Base-by-base conservation (phyloP, 768 basidiomycete species). In the Postia placenta region DNA sequence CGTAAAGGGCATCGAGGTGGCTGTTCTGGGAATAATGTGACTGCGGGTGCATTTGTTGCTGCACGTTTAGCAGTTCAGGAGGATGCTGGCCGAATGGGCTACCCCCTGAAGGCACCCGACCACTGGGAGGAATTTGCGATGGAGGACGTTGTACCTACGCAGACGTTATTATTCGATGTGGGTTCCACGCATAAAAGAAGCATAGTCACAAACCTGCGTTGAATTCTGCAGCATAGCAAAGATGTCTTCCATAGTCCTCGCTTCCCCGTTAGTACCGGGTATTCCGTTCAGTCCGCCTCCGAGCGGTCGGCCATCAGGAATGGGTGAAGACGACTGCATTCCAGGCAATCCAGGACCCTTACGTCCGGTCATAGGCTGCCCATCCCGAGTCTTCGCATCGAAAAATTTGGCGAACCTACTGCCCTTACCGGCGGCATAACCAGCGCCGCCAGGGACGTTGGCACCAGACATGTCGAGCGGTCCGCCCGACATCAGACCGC, bases 371-470 rank as follows among this genome's bases (percentile, higher is more conserved):
- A 52, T 28, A 52, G 55, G 53, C 37, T 57, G 58, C 53, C 74
- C 75, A 22, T 69, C 65, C 15, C 67, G 60, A 25, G 61, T 60
- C 64, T 87, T 89, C n/a, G 76, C 76, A 56, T 91, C 88, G 54
- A 91, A 92, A 65, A 90, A 89, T 62, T 90, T 92, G 26, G 87
- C 89, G 63, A 91, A 86, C 30, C 89, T 81, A 61, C 88, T 91
- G 35, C 88, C 88, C 64, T 84, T 88, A 22, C 73, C 74, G 26
- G 72, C 68, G 12, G 78, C 71, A 59, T 77, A 70, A 26, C 75
- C 73, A 23, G 72, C 71, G 22, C 69, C 69, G 45, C 60, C 64
- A 40, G 62, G 54, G 48, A 56, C 27, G 41, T 43, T 51, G 4
- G 56, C 47, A 9, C 56, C 57, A 28, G 57, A 48, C 5, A 51